phyloP scores from a whole-genome alignment of 2,329 filamentous ascomycete genomes.

The Trichoderma semiorbis region DNA sequence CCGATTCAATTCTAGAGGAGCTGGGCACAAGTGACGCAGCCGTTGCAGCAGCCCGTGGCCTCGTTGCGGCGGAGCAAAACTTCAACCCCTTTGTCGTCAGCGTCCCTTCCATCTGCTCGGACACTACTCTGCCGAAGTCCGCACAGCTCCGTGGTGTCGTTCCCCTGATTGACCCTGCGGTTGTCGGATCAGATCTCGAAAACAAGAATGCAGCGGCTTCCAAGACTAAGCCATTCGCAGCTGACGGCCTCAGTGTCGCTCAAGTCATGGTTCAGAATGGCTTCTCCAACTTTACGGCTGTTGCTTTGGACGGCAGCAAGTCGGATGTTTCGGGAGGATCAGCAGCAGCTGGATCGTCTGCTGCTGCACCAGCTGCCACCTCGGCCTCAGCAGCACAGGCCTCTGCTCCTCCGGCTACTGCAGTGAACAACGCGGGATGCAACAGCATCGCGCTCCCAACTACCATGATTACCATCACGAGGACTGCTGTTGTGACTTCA shows the following conservation, averaged over 20 bases:
- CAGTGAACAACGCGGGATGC: neutral
- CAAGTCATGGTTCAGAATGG: constrained; percentile 7
- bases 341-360: neutral
- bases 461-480: neutral
- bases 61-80: constrained; percentile 9
- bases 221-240: neutral
- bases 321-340: neutral
- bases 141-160: neutral
- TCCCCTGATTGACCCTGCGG: constrained; percentile 4
- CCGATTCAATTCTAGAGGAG: neutral
- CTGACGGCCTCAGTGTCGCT: constrained; percentile 3
- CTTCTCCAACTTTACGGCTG: constrained; percentile 4
- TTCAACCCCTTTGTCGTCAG: constrained; percentile 13
- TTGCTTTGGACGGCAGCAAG: neutral
- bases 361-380: neutral
- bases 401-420: neutral
- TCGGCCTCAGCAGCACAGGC: neutral
- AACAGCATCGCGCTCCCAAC: neutral
- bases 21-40: constrained; percentile 4
- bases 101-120: constrained; percentile 4
- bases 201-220: constrained; percentile 1
- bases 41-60: constrained; percentile 1
- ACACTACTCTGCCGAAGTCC: constrained; percentile 1
- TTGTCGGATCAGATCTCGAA: constrained; percentile 1
- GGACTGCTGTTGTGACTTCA: neutral